Percentiles rank a stretch among this genome's conserved stretches.
Evolutionary conservation across 345 rosid species (phyloP).

Genomic region (Iberis pinnata): DNA sequence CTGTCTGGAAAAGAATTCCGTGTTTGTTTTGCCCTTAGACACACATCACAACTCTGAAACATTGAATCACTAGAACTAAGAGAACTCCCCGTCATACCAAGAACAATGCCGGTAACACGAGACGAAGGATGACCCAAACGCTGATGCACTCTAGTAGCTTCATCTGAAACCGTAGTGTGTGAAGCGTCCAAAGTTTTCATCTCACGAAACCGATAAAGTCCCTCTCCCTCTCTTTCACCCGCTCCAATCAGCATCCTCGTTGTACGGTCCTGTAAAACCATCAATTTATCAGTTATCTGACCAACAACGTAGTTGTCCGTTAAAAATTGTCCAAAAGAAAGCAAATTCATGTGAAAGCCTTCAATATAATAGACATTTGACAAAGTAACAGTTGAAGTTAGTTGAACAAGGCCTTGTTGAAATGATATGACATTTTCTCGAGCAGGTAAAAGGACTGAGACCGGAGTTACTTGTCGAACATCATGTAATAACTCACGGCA

Average conservation of each 20-base stretch:
- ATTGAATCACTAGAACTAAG: too few species aligned
- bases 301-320: background rate
- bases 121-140: background rate
- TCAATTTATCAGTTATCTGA: background rate
- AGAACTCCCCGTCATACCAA: too few species aligned
- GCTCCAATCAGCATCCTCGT: too few species aligned
- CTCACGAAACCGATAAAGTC: too few species aligned
- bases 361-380: background rate
- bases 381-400: background rate
- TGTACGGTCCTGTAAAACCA: background rate
- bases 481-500: background rate
- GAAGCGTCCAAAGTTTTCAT: background rate
- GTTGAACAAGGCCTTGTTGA: background rate
- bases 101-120: too few species aligned
- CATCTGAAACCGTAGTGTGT: background rate
- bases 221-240: too few species aligned
- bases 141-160: background rate
- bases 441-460: background rate
- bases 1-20: background rate
- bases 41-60: background rate
- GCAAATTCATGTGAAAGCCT: background rate
- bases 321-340: background rate
- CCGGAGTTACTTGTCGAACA: background rate
- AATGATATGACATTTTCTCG: background rate
- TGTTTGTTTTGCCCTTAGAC: background rate